A percentile compares a stretch with the other conserved stretches of the same genome.
Conservation (phyloP, 2,329 filamentous ascomycete genomes). For the Dichotomopilus funicola region DNA sequence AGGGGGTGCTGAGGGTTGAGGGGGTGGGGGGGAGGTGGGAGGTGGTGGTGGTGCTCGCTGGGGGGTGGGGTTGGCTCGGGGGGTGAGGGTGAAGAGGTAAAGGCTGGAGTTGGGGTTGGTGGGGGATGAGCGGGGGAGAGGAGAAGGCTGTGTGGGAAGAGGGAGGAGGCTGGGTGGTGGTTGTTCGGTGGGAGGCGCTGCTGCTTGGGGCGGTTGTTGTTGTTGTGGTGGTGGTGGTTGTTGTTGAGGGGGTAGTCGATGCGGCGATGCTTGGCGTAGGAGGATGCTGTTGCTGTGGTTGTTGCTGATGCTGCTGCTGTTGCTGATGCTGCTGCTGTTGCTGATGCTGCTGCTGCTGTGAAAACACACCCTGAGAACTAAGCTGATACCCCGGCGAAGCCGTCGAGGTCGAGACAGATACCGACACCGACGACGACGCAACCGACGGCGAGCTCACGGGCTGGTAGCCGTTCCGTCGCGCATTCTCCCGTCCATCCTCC, state of each 20-base stretch:
- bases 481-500: too few relatives aligned
- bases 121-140: not conserved
- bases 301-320: not conserved
- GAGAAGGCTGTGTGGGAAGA: not conserved
- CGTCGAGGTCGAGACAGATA: not conserved
- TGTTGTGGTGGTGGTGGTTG: not conserved
- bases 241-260: not conserved
- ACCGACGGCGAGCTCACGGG: not conserved
- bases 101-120: not conserved
- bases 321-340: not conserved
- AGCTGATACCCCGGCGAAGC: not conserved
- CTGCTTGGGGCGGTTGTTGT: not conserved
- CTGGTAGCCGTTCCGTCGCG: too few relatives aligned
- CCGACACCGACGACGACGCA: constrained; percentile 4
- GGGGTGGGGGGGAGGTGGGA: not conserved
- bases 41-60: not conserved
- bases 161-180: not conserved
- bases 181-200: not conserved
- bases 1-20: not conserved
- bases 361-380: not conserved
- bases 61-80: not conserved
- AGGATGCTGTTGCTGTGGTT: not conserved
- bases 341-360: not conserved
- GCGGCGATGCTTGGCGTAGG: not conserved
- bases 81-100: too few relatives aligned